A percentile compares a stretch with the other conserved stretches of the same genome.
Conservation (phyloP, 2,329 filamentous ascomycete species). For the Cytospora piceae region DNA sequence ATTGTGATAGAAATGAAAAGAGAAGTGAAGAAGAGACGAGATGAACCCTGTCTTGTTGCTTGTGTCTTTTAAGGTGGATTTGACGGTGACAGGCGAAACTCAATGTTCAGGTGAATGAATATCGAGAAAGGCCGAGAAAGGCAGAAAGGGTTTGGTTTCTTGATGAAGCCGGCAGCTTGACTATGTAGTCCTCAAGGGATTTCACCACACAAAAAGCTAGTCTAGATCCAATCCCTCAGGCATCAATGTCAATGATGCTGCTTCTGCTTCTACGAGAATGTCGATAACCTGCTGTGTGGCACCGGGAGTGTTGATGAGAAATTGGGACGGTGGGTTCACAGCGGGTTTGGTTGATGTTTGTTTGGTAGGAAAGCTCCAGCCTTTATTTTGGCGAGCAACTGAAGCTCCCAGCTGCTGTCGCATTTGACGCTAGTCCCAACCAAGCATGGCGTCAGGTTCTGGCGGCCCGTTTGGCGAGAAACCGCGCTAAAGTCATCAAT, state of each 20-base stretch:
- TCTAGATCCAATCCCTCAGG: slow-evolving; percentile 15
- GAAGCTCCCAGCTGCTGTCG: slow-evolving; percentile 15
- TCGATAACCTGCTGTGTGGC: slow-evolving; percentile 2
- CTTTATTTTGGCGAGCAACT: slow-evolving; percentile 14
- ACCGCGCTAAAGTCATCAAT: neutral
- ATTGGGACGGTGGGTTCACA: slow-evolving; percentile 16
- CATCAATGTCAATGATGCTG: slow-evolving; percentile 2
- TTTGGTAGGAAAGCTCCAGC: slow-evolving; percentile 4
- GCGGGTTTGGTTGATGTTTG: slow-evolving; percentile 18
- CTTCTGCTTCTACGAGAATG: slow-evolving; percentile 23
- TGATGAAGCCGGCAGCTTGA: slow-evolving; percentile 17
- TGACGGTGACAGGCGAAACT: neutral
- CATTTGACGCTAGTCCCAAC: slow-evolving; percentile 7
- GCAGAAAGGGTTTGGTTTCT: neutral
- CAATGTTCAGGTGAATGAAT: slow-evolving; percentile 1
- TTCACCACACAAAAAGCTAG: slow-evolving; percentile 14
- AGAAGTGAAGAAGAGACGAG: neutral
- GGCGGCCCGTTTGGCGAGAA: neutral
- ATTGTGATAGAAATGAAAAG: neutral
- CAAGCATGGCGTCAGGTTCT: neutral
- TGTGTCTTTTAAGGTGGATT: neutral
- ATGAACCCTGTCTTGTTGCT: neutral
- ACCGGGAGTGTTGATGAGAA: slow-evolving; percentile 8
- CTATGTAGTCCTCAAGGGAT: slow-evolving; percentile 14
- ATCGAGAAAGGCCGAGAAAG: slow-evolving; percentile 12